Evolutionary conservation across 345 rosid genomes (phyloP), one percentile per base, ranked within the genome.

Genomic region (Theobroma cacao): DNA sequence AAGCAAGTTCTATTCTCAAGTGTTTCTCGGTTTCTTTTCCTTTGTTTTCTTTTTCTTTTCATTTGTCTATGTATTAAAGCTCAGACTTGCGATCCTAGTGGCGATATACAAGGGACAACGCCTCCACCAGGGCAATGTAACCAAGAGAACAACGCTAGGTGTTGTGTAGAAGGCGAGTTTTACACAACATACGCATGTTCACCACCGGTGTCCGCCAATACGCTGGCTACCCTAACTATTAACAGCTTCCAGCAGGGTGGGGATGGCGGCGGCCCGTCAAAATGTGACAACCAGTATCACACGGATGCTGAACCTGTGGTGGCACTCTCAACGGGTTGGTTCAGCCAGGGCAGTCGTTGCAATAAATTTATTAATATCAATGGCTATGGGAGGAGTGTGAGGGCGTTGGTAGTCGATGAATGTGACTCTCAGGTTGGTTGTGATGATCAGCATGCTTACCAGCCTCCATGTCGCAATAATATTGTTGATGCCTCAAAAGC

Each of bases 241-340:
- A 66, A 66, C 71, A n/a, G 71, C 71, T 66, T 66, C 48, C 26
- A 36, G 1, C 4, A 74, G 30, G 75, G 75, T 0, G 69, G 69
- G 3, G 83, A 80, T 31, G 81, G 84, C 11, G 83, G 83, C 5
- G 74, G 47, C 3, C 79, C 79, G 11, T 83, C 77, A 5, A 83
- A 77, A 68, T 84, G 86, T 36, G 81, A 80, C 75, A 69, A 75
- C 22, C 48, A 78, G 15, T 77, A 74, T 68, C 81, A 75, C 9
- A 64, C 82, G 0, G 75, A 84, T 12, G 38, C 63, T 28, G 56
- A 30, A 0, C 80, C 62, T 0, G 75, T 84, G 2, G 84, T 80
- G 30, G 86, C 84, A 13, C 38, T 84, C 12, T 84, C 86, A 11
- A 80, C 81, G 0, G 86, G 86, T 12, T 80, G 86, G 86, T 83